These are phyloP conservation scores for Phyllosticta citriasiana DNA, from an alignment of 2,329 filamentous ascomycete species.

Conservation along the genomic window DNA sequence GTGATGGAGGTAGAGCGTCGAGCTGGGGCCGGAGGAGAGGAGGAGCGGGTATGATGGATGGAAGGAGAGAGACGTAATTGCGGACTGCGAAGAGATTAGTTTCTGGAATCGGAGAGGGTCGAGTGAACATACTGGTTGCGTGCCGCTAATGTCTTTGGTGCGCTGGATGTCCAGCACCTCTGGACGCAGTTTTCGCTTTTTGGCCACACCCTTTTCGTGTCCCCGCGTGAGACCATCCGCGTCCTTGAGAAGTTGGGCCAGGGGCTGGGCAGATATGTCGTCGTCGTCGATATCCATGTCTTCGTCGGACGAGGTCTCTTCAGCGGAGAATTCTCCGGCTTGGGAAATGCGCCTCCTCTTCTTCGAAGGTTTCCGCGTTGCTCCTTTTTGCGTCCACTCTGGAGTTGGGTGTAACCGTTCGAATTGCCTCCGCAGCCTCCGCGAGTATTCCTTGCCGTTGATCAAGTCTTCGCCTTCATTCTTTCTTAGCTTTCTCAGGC, in stretches of 20 bases:
- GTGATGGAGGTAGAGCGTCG: conserved; percentile 81
- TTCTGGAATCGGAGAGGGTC: background rate
- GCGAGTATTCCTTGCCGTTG: conserved; percentile 74
- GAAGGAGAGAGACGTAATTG: conserved; percentile 77
- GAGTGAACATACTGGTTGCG: conserved; percentile 49
- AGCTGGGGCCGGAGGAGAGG: conserved; percentile 77
- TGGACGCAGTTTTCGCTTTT: conserved; percentile 65
- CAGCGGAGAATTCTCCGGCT: conserved; percentile 32
- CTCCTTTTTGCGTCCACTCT: conserved; percentile 46
- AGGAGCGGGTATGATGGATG: conserved; percentile 83
- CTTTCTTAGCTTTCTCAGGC: conserved; percentile 72
- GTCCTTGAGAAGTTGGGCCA: conserved; percentile 71
- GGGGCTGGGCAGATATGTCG: conserved; percentile 57
- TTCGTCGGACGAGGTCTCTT: conserved; percentile 47
- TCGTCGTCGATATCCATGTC: conserved; percentile 42
- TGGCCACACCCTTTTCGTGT: conserved; percentile 38
- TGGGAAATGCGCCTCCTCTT: conserved; percentile 39
- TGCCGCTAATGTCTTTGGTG: conserved; percentile 71
- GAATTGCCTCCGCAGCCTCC: conserved; percentile 64
- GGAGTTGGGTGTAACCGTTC: conserved; percentile 51
- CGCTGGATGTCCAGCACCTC: conserved; percentile 87
- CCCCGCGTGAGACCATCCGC: conserved; percentile 53
- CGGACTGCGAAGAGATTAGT: conserved; percentile 37
- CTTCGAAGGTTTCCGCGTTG: conserved; percentile 27
- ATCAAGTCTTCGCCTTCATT: conserved; percentile 79